A percentile compares a stretch with the other conserved stretches of the same genome.
phyloP scores from a whole-genome alignment of 768 basidiomycete genomes.

The Podaxis mareebaensis region DNA sequence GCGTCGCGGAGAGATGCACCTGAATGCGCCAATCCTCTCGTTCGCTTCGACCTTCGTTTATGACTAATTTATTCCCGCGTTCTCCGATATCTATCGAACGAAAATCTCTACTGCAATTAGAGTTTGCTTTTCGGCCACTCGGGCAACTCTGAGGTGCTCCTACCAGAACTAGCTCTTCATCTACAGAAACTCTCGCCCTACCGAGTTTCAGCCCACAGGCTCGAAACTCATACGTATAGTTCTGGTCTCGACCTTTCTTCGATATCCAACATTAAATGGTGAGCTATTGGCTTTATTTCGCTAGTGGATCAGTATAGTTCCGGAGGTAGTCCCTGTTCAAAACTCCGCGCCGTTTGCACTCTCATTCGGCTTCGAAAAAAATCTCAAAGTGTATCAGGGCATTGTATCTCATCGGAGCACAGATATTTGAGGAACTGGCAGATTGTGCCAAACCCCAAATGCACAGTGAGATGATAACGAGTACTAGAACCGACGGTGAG shows the following conservation, averaged over 20 bases:
- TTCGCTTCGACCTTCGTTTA: not conserved
- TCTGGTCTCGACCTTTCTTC: not conserved
- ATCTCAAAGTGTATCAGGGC: not conserved
- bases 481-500: not conserved
- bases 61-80: conserved; percentile 8
- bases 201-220: not conserved
- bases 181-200: not conserved
- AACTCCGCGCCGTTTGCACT: not conserved
- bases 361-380: not conserved
- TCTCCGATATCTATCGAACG: conserved; percentile 4
- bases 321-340: not conserved
- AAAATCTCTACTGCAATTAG: not conserved
- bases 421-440: conserved; percentile 6
- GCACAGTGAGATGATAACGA: not conserved
- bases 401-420: not conserved
- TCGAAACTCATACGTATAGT: not conserved
- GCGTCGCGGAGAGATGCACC: not conserved
- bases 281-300: not conserved
- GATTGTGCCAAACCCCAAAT: conserved; percentile 7
- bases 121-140: not conserved
- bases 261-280: not conserved
- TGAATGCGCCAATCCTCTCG: not conserved
- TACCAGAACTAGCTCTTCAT: not conserved
- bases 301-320: conserved; percentile 9
- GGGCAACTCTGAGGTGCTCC: not conserved